phyloP scores from a whole-genome alignment of 306 rosid genomes.

The Nissolia schottii region DNA sequence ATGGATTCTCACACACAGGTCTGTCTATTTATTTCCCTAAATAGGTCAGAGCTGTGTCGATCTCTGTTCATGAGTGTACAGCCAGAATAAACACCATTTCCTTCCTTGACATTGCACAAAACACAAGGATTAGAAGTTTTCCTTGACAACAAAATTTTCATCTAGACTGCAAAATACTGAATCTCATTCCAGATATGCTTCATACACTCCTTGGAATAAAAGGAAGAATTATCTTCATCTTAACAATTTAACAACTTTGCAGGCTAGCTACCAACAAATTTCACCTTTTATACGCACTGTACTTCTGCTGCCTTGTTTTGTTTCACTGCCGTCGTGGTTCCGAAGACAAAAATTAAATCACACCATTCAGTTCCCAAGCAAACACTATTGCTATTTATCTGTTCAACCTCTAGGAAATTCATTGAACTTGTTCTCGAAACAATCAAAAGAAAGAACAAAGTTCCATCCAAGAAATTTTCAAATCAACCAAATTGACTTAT shows the following conservation, averaged over 20 bases:
- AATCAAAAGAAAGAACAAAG: background rate
- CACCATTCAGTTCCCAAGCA: background rate
- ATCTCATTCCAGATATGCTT: background rate
- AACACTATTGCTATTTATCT: background rate
- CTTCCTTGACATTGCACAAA: background rate
- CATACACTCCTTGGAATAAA: background rate
- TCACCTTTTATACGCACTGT: background rate
- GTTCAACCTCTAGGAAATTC: background rate
- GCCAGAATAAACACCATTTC: background rate
- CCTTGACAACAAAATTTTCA: background rate
- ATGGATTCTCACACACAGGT: background rate
- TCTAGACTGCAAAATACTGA: background rate
- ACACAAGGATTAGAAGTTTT: background rate
- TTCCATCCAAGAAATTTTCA: background rate
- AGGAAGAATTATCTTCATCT: background rate
- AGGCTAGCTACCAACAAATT: background rate
- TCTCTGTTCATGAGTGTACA: background rate
- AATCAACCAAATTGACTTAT: background rate
- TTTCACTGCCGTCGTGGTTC: background rate
- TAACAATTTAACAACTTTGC: background rate
- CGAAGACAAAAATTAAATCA: background rate
- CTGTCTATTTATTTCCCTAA: background rate
- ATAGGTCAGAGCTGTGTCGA: background rate
- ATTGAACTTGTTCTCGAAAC: background rate
- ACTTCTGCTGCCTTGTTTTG: background rate